Conservation (phyloP, 179 eudicot genomes). For the Actinidia polygama region DNA sequence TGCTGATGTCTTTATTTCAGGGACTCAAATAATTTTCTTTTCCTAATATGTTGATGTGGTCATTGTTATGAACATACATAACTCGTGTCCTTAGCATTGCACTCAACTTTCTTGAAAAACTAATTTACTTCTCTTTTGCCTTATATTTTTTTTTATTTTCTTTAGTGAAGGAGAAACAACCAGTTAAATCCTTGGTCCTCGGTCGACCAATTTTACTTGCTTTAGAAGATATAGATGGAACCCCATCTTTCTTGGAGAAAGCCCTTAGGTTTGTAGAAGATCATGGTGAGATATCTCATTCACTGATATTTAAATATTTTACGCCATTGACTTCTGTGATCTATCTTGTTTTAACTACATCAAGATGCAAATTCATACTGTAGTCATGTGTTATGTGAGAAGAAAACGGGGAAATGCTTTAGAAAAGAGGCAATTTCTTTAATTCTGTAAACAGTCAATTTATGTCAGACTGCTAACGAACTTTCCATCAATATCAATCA, state of each 20-base stretch:
- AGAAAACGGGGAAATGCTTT: not conserved
- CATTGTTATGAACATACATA: slow-evolving; percentile 1
- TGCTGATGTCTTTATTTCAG: not conserved
- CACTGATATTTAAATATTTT: not conserved
- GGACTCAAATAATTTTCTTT: not conserved
- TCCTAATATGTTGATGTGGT: slow-evolving; percentile 7
- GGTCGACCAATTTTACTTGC: slow-evolving; percentile 96
- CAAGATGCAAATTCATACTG: not conserved
- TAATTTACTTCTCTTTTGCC: not conserved
- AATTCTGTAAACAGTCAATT: not conserved
- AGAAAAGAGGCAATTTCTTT: not conserved
- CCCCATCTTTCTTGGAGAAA: slow-evolving; percentile 95
- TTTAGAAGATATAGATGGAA: slow-evolving; percentile 93
- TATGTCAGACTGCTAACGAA: not conserved
- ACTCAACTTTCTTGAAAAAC: slow-evolving; percentile 10
- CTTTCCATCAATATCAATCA: not conserved
- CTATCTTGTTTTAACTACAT: not conserved
- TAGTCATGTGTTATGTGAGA: not conserved
- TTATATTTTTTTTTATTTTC: slow-evolving; percentile 4
- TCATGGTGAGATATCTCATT: slow-evolving; percentile 59
- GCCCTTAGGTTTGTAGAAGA: slow-evolving; percentile 87
- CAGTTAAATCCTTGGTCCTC: slow-evolving; percentile 76
- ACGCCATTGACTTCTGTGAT: not conserved
- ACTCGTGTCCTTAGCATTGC: not conserved
- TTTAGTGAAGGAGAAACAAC: slow-evolving; percentile 64